phyloP scores from a whole-genome alignment of 1,284 basidiomycete genomes.

The Leccinum subspadiceum region DNA sequence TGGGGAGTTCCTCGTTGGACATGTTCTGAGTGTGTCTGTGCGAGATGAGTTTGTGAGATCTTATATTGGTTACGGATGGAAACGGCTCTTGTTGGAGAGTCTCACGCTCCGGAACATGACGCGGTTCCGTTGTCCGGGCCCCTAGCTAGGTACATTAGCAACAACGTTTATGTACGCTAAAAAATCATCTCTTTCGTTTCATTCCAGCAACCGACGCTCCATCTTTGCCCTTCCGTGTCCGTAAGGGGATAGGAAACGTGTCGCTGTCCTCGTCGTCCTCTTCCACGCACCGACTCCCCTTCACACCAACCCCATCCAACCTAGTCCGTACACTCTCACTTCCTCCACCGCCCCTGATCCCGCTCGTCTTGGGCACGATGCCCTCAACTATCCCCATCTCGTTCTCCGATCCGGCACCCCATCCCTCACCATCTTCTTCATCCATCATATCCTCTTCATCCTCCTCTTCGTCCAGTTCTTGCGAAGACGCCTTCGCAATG shows the following conservation, averaged over 20 bases:
- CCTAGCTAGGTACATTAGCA: conserved; percentile 21
- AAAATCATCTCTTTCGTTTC: conserved; percentile 49
- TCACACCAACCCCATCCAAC: conserved; percentile 14
- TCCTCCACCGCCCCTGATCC: conserved; percentile 46
- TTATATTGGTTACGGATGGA: conserved; percentile 28
- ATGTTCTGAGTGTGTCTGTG: conserved; percentile 20
- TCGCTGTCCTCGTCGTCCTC: conserved; percentile 59
- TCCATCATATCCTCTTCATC: conserved; percentile 37
- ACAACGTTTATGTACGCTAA: conserved; percentile 10
- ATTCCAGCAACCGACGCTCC: conserved; percentile 43
- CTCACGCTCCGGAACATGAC: conserved; percentile 30
- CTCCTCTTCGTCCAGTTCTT: conserved; percentile 53
- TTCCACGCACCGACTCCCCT: conserved; percentile 19
- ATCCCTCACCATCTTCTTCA: conserved; percentile 44
- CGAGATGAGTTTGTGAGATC: not conserved
- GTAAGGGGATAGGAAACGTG: conserved; percentile 63
- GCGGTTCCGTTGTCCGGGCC: not conserved
- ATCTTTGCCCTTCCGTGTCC: conserved; percentile 58
- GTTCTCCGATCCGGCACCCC: conserved; percentile 47
- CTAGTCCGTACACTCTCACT: conserved; percentile 4
- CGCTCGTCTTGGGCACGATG: conserved; percentile 57
- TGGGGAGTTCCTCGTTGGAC: conserved; percentile 62
- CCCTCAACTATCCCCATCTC: conserved; percentile 46
- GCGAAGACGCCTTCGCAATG: conserved; percentile 61
- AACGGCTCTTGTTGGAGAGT: conserved; percentile 12